phyloP scores from a whole-genome alignment of 2,329 filamentous ascomycete species.

The Paecilomyces niveus region DNA sequence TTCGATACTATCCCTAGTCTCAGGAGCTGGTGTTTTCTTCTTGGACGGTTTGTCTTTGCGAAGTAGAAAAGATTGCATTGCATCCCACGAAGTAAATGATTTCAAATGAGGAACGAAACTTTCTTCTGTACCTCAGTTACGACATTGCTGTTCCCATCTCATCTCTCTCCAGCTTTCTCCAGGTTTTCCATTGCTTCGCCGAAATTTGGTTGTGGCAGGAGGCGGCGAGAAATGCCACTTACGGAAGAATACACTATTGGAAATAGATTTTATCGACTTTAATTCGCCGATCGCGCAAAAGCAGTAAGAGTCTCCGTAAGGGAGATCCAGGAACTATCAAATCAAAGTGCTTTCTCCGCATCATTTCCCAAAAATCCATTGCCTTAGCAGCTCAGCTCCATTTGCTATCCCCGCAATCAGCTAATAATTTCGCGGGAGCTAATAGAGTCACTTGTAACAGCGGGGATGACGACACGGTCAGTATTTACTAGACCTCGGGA shows the following conservation, averaged over 20 bases:
- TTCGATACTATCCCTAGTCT: no score
- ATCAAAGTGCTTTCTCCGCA: neutral
- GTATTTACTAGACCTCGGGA: neutral
- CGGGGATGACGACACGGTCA: neutral
- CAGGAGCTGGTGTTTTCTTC: no score
- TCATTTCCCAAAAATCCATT: neutral
- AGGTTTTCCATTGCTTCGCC: neutral
- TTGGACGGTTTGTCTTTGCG: no score
- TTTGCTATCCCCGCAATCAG: neutral
- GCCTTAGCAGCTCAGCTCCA: neutral
- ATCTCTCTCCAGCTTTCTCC: no score
- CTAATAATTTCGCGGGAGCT: neutral
- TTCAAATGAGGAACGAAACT: no score
- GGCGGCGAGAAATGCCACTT: neutral
- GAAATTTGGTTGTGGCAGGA: neutral
- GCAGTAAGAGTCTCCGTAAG: neutral
- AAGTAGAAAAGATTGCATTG: no score
- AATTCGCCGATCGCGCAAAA: neutral
- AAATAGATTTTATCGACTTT: neutral
- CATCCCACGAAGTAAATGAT: no score
- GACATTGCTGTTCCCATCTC: no score
- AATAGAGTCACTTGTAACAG: neutral
- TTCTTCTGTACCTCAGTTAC: no score
- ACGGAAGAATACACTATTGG: neutral
- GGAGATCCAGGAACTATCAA: neutral